Conservation (phyloP, 306 rosid species). For the Glycyrrhiza uralensis region DNA sequence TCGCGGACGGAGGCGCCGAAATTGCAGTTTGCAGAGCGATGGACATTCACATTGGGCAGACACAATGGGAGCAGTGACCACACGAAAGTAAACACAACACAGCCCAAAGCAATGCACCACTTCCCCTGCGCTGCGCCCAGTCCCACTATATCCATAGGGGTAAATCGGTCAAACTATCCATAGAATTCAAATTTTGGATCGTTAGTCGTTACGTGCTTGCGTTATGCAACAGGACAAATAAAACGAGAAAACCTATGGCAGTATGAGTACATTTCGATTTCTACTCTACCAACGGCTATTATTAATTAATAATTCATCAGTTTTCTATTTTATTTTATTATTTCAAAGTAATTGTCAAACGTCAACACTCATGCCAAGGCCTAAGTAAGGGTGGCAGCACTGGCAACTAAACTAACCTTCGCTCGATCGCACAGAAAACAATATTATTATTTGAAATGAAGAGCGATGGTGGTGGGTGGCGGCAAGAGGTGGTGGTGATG, state of each 20-base stretch:
- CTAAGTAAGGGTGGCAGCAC: neutral
- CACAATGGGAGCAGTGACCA: neutral
- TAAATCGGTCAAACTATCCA: slow-evolving; percentile 26
- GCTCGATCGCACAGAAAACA: neutral
- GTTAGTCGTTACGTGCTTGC: slow-evolving; percentile 24
- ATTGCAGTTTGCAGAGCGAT: slow-evolving; percentile 28
- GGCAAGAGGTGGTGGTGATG: slow-evolving; percentile 1
- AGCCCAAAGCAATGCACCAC: neutral
- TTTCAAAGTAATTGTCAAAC: neutral
- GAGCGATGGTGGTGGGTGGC: neutral
- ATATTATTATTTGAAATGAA: slow-evolving; percentile 13
- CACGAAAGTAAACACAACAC: neutral
- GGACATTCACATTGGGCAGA: neutral
- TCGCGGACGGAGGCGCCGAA: slow-evolving; percentile 31
- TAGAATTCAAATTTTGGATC: slow-evolving; percentile 37
- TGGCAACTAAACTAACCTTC: neutral
- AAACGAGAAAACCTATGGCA: neutral
- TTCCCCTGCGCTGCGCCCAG: neutral
- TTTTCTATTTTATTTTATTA: neutral
- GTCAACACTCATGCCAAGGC: neutral
- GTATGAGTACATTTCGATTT: neutral
- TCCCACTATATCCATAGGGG: slow-evolving; percentile 22
- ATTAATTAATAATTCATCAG: neutral
- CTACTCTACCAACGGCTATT: neutral
- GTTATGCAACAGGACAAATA: neutral